These are phyloP conservation scores for Daldinia sp. DNA, from an alignment of 2,329 filamentous ascomycete species.

Conservation along the genomic window DNA sequence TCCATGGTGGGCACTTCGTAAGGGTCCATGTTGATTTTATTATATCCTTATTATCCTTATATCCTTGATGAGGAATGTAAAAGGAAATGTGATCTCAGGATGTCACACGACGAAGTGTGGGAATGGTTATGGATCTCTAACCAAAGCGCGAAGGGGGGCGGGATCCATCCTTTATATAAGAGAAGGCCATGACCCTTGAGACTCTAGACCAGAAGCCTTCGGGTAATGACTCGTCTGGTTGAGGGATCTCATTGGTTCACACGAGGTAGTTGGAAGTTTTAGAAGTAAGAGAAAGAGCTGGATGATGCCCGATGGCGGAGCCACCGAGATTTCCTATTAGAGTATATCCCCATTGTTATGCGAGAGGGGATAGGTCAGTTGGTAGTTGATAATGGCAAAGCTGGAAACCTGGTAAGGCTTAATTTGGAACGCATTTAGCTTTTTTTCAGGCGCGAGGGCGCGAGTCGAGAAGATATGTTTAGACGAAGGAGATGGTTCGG, in stretches of 20 bases:
- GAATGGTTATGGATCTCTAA: conserved; percentile 19
- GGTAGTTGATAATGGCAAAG: conserved; percentile 24
- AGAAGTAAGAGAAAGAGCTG: conserved; percentile 37
- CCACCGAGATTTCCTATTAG: conserved; percentile 33
- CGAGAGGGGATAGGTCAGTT: conserved; percentile 32
- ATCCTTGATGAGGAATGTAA: conserved; percentile 15
- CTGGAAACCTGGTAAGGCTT: conserved; percentile 30
- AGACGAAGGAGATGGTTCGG: conserved; percentile 37
- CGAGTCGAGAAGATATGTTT: conserved; percentile 28
- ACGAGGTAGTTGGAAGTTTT: conserved; percentile 22
- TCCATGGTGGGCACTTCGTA: conserved; percentile 28
- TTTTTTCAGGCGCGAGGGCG: conserved; percentile 10
- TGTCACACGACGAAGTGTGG: conserved; percentile 13
- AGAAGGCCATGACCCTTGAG: conserved; percentile 20
- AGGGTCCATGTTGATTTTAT: conserved; percentile 29
- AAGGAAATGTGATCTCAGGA: conserved; percentile 17
- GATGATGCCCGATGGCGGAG: conserved; percentile 38
- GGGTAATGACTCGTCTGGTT: conserved; percentile 8
- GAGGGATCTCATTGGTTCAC: conserved; percentile 29
- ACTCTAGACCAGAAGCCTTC: conserved; percentile 24
- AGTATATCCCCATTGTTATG: conserved; percentile 35
- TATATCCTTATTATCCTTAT: conserved; percentile 21
- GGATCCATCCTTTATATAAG: conserved; percentile 40
- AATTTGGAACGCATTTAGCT: conserved; percentile 27
- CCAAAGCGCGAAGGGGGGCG: conserved; percentile 29